Conservation (phyloP, 2,329 filamentous ascomycete species). For the Fusarium veterinarium region DNA sequence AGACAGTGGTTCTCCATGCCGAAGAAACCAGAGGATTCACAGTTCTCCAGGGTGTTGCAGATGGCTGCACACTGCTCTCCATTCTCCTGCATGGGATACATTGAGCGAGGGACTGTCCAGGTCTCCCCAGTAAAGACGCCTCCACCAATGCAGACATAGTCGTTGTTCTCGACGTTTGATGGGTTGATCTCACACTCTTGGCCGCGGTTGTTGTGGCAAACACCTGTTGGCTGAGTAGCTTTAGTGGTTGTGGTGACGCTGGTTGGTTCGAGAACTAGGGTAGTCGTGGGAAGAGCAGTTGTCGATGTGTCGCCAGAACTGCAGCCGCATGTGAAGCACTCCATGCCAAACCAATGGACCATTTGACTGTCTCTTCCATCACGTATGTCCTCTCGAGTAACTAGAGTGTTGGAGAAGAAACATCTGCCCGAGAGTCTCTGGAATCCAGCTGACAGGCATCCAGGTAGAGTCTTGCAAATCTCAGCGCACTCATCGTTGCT, state of each 20-base stretch:
- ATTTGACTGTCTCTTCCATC: neutral
- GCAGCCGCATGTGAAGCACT: slow-evolving; percentile 4
- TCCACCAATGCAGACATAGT: neutral
- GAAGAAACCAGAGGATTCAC: slow-evolving; percentile 9
- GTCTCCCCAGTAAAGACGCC: neutral
- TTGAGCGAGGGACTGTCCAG: slow-evolving; percentile 7
- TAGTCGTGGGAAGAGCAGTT: neutral
- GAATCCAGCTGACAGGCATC: neutral
- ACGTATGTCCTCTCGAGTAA: neutral
- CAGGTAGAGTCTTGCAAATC: neutral
- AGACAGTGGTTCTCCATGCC: slow-evolving; percentile 10
- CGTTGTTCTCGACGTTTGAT: neutral
- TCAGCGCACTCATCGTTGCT: neutral
- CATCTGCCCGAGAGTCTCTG: neutral
- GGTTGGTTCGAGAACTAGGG: neutral
- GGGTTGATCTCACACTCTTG: slow-evolving; percentile 9
- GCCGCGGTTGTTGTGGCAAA: slow-evolving; percentile 8
- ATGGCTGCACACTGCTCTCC: slow-evolving; percentile 16
- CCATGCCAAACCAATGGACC: neutral
- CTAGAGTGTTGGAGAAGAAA: neutral
- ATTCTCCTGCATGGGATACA: slow-evolving; percentile 10
- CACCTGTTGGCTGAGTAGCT: neutral
- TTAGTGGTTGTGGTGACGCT: neutral
- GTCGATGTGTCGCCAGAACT: neutral
- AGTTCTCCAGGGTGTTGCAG: slow-evolving; percentile 1